A percentile compares a stretch with the other conserved stretches of the same genome.
Conservation (phyloP, 1,284 basidiomycete genomes). For the Cryptococcus deneoformans region DNA sequence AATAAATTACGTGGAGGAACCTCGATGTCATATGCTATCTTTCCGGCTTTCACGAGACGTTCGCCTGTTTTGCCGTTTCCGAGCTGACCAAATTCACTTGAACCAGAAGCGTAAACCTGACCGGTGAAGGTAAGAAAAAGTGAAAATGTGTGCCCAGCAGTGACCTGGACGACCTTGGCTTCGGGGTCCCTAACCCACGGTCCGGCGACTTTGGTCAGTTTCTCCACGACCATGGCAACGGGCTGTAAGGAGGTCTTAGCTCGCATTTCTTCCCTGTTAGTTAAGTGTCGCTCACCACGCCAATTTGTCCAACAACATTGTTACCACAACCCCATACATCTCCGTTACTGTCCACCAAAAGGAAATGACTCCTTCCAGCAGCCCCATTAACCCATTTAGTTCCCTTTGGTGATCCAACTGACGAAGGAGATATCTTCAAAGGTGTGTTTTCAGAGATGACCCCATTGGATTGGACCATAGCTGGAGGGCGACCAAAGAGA, state of each 20-base stretch:
- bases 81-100: slow-evolving; percentile 87
- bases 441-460: slow-evolving; percentile 68
- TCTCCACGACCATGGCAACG: slow-evolving; percentile 13
- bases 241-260: slow-evolving; percentile 14
- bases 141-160: slow-evolving; percentile 80
- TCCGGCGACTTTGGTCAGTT: slow-evolving; percentile 31
- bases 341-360: slow-evolving; percentile 78
- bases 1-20: slow-evolving; percentile 61
- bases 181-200: slow-evolving; percentile 36
- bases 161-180: slow-evolving; percentile 53
- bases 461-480: slow-evolving; percentile 55
- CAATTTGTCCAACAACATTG: slow-evolving; percentile 73
- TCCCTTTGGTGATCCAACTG: slow-evolving; percentile 60
- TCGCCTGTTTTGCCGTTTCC: slow-evolving; percentile 89
- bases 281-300: slow-evolving; percentile 26
- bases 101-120: slow-evolving; percentile 86
- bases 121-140: slow-evolving; percentile 75
- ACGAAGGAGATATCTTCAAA: slow-evolving; percentile 59
- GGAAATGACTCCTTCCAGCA: slow-evolving; percentile 73
- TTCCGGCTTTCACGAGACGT: slow-evolving; percentile 77
- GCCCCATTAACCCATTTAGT: slow-evolving; percentile 76
- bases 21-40: slow-evolving; percentile 77
- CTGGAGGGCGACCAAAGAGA: slow-evolving; percentile 79
- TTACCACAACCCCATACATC: slow-evolving; percentile 78
- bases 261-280: background rate